Conservation (phyloP, 331 rosid species). For the Stylosanthes scabra region DNA sequence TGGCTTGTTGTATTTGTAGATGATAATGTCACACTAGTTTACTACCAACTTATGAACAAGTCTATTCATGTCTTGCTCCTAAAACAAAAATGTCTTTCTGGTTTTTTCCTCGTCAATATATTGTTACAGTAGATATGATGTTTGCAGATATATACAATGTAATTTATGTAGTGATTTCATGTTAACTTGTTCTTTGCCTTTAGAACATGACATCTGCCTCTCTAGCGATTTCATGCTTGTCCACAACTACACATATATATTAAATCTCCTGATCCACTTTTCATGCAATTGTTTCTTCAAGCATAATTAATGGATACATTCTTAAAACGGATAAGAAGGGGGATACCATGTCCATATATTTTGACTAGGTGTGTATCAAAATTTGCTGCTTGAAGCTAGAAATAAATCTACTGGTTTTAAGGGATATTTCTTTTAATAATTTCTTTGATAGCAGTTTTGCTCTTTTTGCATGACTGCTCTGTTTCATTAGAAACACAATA, state of each 20-base stretch:
- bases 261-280: not conserved
- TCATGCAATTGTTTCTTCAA: conserved; percentile 14
- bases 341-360: conserved; percentile 17
- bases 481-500: conserved; percentile 26
- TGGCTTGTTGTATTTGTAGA: not conserved
- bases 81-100: conserved; percentile 1
- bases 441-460: conserved; percentile 21
- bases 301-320: conserved; percentile 4
- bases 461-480: conserved; percentile 24
- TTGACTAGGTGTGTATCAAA: not conserved
- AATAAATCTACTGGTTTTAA: conserved; percentile 22
- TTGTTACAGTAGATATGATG: conserved; percentile 4
- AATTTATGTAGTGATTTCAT: not conserved
- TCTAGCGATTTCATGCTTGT: conserved; percentile 12
- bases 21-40: conserved; percentile 8
- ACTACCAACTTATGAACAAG: not conserved
- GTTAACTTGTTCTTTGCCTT: not conserved
- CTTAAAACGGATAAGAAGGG: not conserved
- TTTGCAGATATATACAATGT: not conserved
- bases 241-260: not conserved
- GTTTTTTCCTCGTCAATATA: not conserved
- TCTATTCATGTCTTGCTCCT: conserved; percentile 10
- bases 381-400: conserved; percentile 10
- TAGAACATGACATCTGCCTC: not conserved
- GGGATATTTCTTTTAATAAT: conserved; percentile 6